Conservation (phyloP, 805 yeast genomes). For the Diddensiella santjacobensis region DNA sequence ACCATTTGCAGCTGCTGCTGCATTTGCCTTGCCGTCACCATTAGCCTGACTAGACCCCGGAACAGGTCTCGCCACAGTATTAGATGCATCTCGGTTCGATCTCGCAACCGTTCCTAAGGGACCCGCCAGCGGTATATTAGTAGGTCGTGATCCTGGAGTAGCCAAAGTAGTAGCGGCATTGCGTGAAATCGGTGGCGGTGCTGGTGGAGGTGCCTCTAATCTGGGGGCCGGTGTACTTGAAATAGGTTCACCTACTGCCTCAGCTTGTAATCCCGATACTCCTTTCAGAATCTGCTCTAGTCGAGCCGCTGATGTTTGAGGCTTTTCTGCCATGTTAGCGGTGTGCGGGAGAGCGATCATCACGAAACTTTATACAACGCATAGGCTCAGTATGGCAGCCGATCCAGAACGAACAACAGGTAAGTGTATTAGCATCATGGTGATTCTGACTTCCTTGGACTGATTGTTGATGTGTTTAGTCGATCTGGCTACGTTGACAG, state of each 20-base stretch:
- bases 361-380: background rate
- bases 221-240: background rate
- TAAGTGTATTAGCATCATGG: background rate
- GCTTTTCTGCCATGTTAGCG: too few species aligned
- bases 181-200: background rate
- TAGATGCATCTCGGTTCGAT: background rate
- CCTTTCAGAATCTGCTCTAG: background rate
- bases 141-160: too few species aligned
- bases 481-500: conserved; percentile 66
- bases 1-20: background rate
- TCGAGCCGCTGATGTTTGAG: background rate
- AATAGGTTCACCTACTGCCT: background rate
- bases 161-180: background rate
- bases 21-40: background rate
- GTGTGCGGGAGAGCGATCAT: too few species aligned
- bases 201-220: background rate
- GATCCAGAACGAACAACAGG: conserved; percentile 11
- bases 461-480: conserved; percentile 34
- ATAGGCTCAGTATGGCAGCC: background rate
- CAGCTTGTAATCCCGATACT: background rate
- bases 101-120: too few species aligned
- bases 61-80: background rate
- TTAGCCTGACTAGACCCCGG: background rate
- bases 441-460: background rate
- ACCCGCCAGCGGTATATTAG: background rate